Evolutionary conservation across 352 stramenopile genomes (phyloP), one percentile per base, ranked within the genome.

Genomic region (Phytopythium cucurbitacearum): DNA sequence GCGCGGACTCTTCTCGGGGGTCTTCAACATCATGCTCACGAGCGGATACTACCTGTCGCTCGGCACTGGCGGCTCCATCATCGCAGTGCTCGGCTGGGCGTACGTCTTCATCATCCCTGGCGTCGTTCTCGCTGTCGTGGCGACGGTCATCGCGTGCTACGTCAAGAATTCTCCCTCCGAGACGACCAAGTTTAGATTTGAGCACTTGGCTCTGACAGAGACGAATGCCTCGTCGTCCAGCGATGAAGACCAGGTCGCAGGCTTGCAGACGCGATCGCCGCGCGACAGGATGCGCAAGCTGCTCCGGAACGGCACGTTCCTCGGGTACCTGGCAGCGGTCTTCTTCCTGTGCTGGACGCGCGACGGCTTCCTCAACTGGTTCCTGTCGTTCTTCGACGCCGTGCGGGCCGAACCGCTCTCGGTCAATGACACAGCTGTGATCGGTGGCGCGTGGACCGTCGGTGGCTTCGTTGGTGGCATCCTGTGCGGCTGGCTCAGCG

Each of bases 1-100:
- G 64, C 73, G 77, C 16, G 77, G 80, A 0, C 61, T 87, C 40
- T 91, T 91, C 57, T 65, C 80, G 0, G 80, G 77, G 3, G 69
- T 91, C 0, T 91, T 88, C 66, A 91, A 91, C 66, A 76, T 83
- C 57, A 85, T 88, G 67, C 69, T 91, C 42, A 88, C 73, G 12
- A 89, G 71, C 36, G 80, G 80, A 11, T 91, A 87, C 62, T 91
- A 82, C 50, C 49, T 91, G 12, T 87, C 80, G 21, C 56, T 91
- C 12, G 80, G 80, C 8, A 75, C 77, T 0, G 77, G 77, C 13
- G 76, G 71, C 59, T 78, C 49, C 33, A 89, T 89, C 46, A 83
- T 89, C 32, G 64, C 78, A 42, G 73, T 57, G 4, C 42, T 91
- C 33, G 80, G 80, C 3, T 89, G 75, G 80, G 57, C 79, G 16